Evolutionary conservation across 179 eudicot species (phyloP).

Genomic region (Corrigiola litoralis): DNA sequence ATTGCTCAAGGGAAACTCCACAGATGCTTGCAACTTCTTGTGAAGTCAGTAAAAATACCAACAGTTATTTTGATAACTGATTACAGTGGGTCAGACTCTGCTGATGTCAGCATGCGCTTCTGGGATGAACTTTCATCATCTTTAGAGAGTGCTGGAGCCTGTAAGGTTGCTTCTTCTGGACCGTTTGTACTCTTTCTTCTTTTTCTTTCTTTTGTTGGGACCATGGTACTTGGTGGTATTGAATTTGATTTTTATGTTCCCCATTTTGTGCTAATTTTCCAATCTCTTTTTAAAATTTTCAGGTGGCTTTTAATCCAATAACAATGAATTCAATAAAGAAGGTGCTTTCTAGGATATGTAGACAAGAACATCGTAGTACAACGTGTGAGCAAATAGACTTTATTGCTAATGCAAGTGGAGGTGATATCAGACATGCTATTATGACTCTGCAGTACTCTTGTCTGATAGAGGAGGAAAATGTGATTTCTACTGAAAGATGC

Average conservation of each 20-base stretch:
- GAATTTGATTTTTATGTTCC: no score
- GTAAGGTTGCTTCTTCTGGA: slow-evolving; percentile 56
- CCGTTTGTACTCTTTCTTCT: neutral
- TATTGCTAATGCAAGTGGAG: slow-evolving; percentile 88
- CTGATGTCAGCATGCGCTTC: slow-evolving; percentile 43
- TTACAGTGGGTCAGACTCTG: slow-evolving; percentile 53
- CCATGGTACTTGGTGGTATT: no score
- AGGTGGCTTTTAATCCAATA: slow-evolving; percentile 91
- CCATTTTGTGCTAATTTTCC: neutral
- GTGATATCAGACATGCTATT: slow-evolving; percentile 92
- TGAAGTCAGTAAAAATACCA: slow-evolving; percentile 68
- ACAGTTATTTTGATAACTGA: slow-evolving; percentile 80
- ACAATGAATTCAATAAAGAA: slow-evolving; percentile 83
- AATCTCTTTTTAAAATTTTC: slow-evolving; percentile 26
- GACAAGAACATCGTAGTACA: slow-evolving; percentile 48
- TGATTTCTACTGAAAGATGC: slow-evolving; percentile 24
- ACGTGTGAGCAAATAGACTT: slow-evolving; percentile 57
- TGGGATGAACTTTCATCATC: slow-evolving; percentile 74
- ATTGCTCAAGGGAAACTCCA: slow-evolving; percentile 58
- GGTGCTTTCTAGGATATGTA: slow-evolving; percentile 71
- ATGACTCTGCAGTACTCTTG: slow-evolving; percentile 82
- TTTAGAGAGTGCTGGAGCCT: slow-evolving; percentile 76
- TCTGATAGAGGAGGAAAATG: slow-evolving; percentile 41
- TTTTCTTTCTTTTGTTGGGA: no score
- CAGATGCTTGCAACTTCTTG: slow-evolving; percentile 71